Evolutionary conservation across 2,329 filamentous ascomycete species (phyloP), one percentile per base, ranked within the genome.

Genomic region (Fusarium sp.): DNA sequence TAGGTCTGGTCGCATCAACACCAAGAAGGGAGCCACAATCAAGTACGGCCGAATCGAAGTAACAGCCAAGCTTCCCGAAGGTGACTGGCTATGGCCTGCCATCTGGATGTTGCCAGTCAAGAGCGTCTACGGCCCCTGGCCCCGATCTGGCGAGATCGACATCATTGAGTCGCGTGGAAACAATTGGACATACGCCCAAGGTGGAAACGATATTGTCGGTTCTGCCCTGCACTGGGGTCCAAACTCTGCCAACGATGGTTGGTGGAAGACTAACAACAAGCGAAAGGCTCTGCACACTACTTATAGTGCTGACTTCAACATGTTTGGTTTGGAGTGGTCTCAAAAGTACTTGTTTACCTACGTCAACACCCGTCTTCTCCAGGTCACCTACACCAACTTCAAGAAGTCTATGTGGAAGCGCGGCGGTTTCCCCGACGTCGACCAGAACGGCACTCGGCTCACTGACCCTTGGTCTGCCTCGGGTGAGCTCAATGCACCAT

Each of bases 1-100:
- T 71, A 92, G 90, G 76, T 96, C 94, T 1, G 94, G 90, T 8
- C 92, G 94, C 70, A 90, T 97, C 83, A 93, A 92, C 84, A 95
- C 93, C 66, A 92, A 89, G 79, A 89, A 89, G 50, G 90, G 92
- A 18, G 90, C 90, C 8, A 88, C 84, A 18, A 93, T 97, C 85
- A 94, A 91, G 82, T 97, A 93, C 80, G 94, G 94, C 57, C 92
- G 93, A 50, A 88, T 97, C 62, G 93, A 97, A 80, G 93, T 97
- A 6, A 91, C 88, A 2, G 94, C 94, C 29, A 92, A 92, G 82
- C 84, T 96, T 31, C 93, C 94, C 6, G 82, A 86, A 57, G 94
- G 94, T 63, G 94, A 96, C 84, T 96, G 94, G 94, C 87, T 97
- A 13, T 96, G 94, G 94, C 94, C 94, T 3, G 93, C 93, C n/a